A percentile compares a stretch with the other conserved stretches of the same genome.
Conservation (phyloP, 1,139 yeast genomes). For the Taiozyma sp. region DNA sequence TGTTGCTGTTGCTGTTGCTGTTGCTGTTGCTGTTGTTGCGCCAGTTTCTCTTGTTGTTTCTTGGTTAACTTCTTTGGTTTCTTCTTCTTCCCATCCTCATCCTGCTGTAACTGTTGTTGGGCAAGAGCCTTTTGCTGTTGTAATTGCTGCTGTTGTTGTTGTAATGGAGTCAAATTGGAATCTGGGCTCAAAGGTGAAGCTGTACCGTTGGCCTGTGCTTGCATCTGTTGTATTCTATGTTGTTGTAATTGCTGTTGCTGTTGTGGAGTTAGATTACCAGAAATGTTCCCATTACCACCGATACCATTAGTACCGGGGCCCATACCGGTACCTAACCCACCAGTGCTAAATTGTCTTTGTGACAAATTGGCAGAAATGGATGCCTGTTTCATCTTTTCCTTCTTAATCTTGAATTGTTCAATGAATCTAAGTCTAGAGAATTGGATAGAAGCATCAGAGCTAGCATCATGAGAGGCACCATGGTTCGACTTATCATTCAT, state of each 20-base stretch:
- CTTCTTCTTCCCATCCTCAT: slow-evolving; percentile 14
- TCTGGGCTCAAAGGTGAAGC: not conserved
- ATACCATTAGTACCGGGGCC: slow-evolving; percentile 3
- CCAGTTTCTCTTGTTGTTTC: slow-evolving; percentile 7
- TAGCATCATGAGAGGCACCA: slow-evolving; percentile 16
- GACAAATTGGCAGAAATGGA: slow-evolving; percentile 28
- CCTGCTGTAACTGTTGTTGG: slow-evolving; percentile 19
- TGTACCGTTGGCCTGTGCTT: slow-evolving; percentile 6
- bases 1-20: slow-evolving; percentile 11
- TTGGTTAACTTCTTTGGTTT: slow-evolving; percentile 17
- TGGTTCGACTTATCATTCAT: slow-evolving; percentile 31
- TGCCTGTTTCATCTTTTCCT: slow-evolving; percentile 37
- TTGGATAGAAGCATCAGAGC: slow-evolving; percentile 29
- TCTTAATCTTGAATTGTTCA: slow-evolving; percentile 40
- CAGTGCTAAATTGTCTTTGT: slow-evolving; percentile 9
- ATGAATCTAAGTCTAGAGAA: slow-evolving; percentile 44
- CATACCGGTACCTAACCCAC: not conserved
- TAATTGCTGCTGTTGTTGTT: slow-evolving; percentile 16
- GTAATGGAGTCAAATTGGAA: slow-evolving; percentile 8
- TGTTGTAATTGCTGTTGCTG: slow-evolving; percentile 19
- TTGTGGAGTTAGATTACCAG: slow-evolving; percentile 12
- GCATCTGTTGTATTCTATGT: slow-evolving; percentile 13
- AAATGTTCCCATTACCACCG: slow-evolving; percentile 4
- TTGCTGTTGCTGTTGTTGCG: slow-evolving; percentile 11
- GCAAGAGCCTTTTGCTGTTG: slow-evolving; percentile 18